These are phyloP conservation scores for Linum usitatissimum DNA, from an alignment of 345 rosid genomes.

Conservation along the genomic window DNA sequence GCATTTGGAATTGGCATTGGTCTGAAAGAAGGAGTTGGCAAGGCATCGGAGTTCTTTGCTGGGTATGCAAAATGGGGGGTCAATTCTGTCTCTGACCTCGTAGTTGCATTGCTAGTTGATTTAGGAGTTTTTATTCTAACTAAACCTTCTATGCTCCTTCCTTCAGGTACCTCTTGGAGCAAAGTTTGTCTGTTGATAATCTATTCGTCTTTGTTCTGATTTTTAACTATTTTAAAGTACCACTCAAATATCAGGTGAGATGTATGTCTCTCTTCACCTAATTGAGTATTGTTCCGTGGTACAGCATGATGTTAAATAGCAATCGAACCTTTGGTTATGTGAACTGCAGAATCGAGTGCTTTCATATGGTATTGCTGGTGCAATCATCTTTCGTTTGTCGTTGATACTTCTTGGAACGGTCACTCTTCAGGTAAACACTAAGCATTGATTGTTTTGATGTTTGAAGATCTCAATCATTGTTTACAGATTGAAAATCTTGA, in stretches of 20 bases:
- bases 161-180: conserved; percentile 89
- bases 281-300: not conserved
- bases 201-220: conserved; percentile 83
- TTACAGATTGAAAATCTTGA: no score
- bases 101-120: conserved; percentile 5
- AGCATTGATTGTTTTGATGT: not conserved
- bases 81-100: not conserved
- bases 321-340: conserved; percentile 14
- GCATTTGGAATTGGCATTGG: conserved; percentile 78
- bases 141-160: conserved; percentile 18
- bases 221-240: conserved; percentile 94
- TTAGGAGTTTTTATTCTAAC: not conserved
- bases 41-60: conserved; percentile 85
- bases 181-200: conserved; percentile 95
- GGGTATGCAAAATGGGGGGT: conserved; percentile 36
- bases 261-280: not conserved
- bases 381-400: conserved; percentile 60
- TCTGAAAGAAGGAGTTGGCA: conserved; percentile 61
- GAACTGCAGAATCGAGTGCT: conserved; percentile 65
- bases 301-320: conserved; percentile 6
- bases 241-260: conserved; percentile 72
- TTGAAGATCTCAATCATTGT: conserved; percentile 7
- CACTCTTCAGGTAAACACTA: conserved; percentile 65
- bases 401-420: conserved; percentile 82
- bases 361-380: conserved; percentile 87